Evolutionary conservation across 768 basidiomycete species (phyloP).

Genomic region (Rubroboletus satanas): DNA sequence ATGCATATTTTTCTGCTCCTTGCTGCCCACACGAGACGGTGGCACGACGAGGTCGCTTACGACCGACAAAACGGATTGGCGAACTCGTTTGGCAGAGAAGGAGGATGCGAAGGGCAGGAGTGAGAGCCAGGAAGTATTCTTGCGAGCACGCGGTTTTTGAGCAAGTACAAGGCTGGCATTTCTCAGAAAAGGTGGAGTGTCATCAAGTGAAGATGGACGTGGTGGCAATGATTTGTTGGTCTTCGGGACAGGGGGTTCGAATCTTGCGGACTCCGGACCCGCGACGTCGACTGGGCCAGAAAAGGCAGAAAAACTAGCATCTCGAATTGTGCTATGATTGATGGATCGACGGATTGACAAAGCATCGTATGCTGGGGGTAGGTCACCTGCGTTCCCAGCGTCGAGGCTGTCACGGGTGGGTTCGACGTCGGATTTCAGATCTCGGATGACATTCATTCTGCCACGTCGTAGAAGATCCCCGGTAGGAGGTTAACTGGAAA

Average conservation of each 20-base stretch:
- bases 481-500: not conserved
- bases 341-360: not conserved
- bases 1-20: constrained; percentile 17
- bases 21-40: not conserved
- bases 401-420: not conserved
- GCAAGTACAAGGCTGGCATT: not conserved
- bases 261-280: no score
- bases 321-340: not conserved
- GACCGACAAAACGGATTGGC: constrained; percentile 46
- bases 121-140: constrained; percentile 30
- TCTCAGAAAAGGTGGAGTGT: not conserved
- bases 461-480: not conserved
- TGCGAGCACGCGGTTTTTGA: not conserved
- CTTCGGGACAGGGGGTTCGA: not conserved
- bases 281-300: not conserved
- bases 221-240: not conserved
- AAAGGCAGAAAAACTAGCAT: not conserved
- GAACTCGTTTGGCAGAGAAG: constrained; percentile 42
- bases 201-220: not conserved
- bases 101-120: constrained; percentile 25
- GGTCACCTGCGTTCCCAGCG: not conserved
- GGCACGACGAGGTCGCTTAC: constrained; percentile 48
- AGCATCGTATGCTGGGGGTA: constrained; percentile 17
- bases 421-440: not conserved
- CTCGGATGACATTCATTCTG: not conserved